phyloP scores from a whole-genome alignment of 352 stramenopile genomes.

The Phytopythium oedochilum region DNA sequence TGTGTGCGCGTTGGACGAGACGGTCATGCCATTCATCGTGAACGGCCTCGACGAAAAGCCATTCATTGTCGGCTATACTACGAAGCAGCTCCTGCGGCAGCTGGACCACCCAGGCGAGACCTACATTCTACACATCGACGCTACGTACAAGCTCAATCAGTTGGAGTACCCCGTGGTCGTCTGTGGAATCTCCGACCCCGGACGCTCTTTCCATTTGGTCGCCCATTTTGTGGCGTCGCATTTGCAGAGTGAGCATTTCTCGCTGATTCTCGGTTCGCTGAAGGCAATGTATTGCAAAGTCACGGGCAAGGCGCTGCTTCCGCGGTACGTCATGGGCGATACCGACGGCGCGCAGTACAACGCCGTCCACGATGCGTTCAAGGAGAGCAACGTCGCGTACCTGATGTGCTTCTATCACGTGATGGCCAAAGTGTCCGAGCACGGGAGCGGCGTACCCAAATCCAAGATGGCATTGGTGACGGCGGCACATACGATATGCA shows the following conservation, averaged over 20 bases:
- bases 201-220: not conserved
- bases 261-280: not conserved
- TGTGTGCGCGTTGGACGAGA: not conserved
- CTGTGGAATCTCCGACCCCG: not conserved
- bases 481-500: not conserved
- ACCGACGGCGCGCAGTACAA: not conserved
- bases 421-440: not conserved
- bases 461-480: not conserved
- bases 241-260: not conserved
- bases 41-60: not conserved
- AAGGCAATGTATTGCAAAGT: not conserved
- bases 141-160: not conserved
- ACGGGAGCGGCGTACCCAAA: too few species aligned
- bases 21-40: not conserved
- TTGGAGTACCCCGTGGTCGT: not conserved
- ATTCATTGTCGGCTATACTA: not conserved
- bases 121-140: not conserved
- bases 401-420: not conserved
- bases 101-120: not conserved
- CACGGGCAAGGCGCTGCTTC: not conserved
- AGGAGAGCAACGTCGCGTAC: not conserved
- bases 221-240: not conserved
- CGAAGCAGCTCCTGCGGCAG: not conserved
- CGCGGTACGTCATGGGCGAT: not conserved
- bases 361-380: not conserved